Conservation (phyloP, 2,329 filamentous ascomycete species). For the Allantophomopsis lycopodina region DNA sequence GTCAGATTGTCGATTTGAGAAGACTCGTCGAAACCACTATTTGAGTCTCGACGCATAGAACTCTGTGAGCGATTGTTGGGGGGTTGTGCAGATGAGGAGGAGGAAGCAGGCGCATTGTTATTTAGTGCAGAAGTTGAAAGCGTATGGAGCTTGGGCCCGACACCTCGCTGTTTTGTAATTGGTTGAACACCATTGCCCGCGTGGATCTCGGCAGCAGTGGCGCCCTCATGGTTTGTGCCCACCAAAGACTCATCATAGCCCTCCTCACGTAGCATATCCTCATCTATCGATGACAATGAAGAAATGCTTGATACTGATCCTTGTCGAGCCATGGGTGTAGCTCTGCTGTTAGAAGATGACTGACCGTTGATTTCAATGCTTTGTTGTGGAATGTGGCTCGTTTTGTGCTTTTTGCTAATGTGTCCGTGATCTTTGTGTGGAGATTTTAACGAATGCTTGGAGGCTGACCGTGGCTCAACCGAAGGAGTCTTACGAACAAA, state of each 20-base stretch:
- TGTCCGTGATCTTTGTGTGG: conserved; percentile 8
- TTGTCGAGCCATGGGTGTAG: conserved; percentile 5
- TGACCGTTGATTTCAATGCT: conserved; percentile 8
- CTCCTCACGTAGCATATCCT: conserved; percentile 10
- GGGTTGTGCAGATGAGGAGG: not conserved
- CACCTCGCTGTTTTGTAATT: conserved; percentile 1
- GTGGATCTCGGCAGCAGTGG: conserved; percentile 5
- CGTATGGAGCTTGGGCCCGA: conserved; percentile 1
- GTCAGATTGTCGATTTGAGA: not conserved
- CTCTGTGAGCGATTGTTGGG: not conserved
- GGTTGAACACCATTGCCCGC: conserved; percentile 2
- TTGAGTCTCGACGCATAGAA: no score
- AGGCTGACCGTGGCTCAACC: not conserved
- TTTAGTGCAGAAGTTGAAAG: not conserved
- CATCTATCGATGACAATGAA: conserved; percentile 22
- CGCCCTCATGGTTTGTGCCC: conserved; percentile 1
- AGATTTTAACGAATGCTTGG: conserved; percentile 3
- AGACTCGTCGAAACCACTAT: no score
- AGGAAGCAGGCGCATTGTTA: not conserved
- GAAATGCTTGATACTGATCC: conserved; percentile 19
- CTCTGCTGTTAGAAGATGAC: not conserved
- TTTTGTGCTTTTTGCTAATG: conserved; percentile 13
- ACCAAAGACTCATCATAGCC: not conserved
- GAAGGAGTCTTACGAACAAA: not conserved
- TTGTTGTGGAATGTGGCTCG: conserved; percentile 8